These are phyloP conservation scores for Plasmodium relictum DNA, from an alignment of 169 alveolate genomes.

Conservation along the genomic window DNA sequence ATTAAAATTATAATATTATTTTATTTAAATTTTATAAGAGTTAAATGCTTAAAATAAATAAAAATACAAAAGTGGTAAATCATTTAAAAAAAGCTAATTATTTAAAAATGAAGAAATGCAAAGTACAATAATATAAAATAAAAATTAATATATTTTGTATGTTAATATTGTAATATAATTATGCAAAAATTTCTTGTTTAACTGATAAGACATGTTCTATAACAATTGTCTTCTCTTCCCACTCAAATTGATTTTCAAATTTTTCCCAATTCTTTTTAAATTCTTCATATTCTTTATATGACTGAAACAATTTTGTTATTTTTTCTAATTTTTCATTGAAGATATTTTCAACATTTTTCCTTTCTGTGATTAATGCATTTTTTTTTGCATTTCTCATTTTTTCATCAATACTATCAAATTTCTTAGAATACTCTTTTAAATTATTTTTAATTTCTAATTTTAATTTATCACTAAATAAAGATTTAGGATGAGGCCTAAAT, in stretches of 20 bases:
- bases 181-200: conserved; percentile 66
- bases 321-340: conserved; percentile 52
- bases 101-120: neutral
- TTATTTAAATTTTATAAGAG: no score
- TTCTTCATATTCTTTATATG: conserved; percentile 71
- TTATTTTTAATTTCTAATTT: conserved; percentile 89
- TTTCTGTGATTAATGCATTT: conserved; percentile 77
- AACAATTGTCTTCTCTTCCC: conserved; percentile 80
- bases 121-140: no score
- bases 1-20: no score
- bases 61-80: no score
- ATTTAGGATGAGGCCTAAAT: conserved; percentile 93
- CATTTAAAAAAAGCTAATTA: no score
- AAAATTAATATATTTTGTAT: no score
- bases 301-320: conserved; percentile 40
- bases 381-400: conserved; percentile 85
- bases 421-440: conserved; percentile 88
- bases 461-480: conserved; percentile 85
- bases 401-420: conserved; percentile 86
- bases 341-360: conserved; percentile 62
- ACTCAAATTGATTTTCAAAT: conserved; percentile 79
- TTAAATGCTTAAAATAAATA: no score
- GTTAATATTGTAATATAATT: neutral
- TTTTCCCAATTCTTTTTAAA: conserved; percentile 82
- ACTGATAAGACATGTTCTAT: conserved; percentile 65